A percentile compares a stretch with the other conserved stretches of the same genome.
phyloP scores from a whole-genome alignment of 2,329 filamentous ascomycete genomes.

The Aureobasidium sp. region DNA sequence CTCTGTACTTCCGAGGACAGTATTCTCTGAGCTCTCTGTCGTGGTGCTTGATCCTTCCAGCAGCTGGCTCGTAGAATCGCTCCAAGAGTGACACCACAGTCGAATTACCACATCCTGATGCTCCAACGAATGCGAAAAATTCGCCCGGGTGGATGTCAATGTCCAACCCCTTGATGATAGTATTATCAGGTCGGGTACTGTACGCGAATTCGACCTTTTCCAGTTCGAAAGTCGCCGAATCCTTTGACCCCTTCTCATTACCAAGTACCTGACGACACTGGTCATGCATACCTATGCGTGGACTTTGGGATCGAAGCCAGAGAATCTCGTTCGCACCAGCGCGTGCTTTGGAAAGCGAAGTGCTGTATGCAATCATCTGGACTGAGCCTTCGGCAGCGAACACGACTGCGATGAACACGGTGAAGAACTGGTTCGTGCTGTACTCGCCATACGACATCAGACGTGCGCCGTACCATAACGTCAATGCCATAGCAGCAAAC shows the following conservation, averaged over 20 bases:
- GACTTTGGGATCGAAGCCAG: constrained; percentile 32
- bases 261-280: constrained; percentile 14
- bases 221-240: constrained; percentile 21
- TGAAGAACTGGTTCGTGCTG: constrained; percentile 42
- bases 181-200: constrained; percentile 60
- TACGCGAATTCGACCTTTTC: constrained; percentile 60
- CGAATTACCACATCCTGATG: constrained; percentile 38
- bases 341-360: neutral
- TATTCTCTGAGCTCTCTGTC: constrained; percentile 32
- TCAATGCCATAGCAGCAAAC: constrained; percentile 38
- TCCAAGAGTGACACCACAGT: constrained; percentile 36
- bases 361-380: neutral
- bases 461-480: constrained; percentile 30
- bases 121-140: constrained; percentile 36
- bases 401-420: constrained; percentile 57
- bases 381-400: constrained; percentile 51
- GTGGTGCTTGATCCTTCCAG: constrained; percentile 32
- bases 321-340: constrained; percentile 38
- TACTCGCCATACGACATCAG: constrained; percentile 28
- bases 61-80: constrained; percentile 35
- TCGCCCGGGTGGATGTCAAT: constrained; percentile 32
- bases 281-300: constrained; percentile 38
- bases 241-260: neutral
- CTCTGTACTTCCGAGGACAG: constrained; percentile 26
- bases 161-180: constrained; percentile 52